phyloP scores from a whole-genome alignment of 2,329 filamentous ascomycete genomes.

The Aspergillus luchuensis region DNA sequence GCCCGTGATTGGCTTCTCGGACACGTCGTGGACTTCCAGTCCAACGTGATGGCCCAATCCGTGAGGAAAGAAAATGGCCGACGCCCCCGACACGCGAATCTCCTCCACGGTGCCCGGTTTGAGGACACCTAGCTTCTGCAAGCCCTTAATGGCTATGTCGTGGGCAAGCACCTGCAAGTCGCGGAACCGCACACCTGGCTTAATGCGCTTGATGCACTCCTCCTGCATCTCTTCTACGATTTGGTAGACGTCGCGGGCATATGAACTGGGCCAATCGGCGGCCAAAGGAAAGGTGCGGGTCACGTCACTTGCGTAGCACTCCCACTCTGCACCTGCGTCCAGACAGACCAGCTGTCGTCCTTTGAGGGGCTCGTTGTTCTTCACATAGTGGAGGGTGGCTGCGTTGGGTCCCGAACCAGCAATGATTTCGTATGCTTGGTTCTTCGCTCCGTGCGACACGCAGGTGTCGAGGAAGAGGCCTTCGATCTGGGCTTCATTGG shows the following conservation, averaged over 20 bases:
- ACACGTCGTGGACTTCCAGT: slow-evolving; percentile 49
- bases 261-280: slow-evolving; percentile 61
- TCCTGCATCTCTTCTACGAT: slow-evolving; percentile 86
- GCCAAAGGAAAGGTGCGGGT: slow-evolving; percentile 85
- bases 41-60: slow-evolving; percentile 62
- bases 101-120: slow-evolving; percentile 61
- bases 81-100: slow-evolving; percentile 40
- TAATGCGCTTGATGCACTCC: slow-evolving; percentile 71
- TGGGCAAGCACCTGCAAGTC: slow-evolving; percentile 80
- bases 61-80: slow-evolving; percentile 46
- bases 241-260: slow-evolving; percentile 75
- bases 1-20: slow-evolving; percentile 39
- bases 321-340: slow-evolving; percentile 78
- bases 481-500: slow-evolving; percentile 81
- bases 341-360: slow-evolving; percentile 78
- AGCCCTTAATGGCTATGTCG: slow-evolving; percentile 75
- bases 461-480: slow-evolving; percentile 77
- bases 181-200: slow-evolving; percentile 76
- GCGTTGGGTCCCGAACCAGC: slow-evolving; percentile 78
- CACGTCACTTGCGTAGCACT: slow-evolving; percentile 72
- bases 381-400: slow-evolving; percentile 84
- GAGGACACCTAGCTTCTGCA: slow-evolving; percentile 75
- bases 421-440: slow-evolving; percentile 87
- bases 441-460: slow-evolving; percentile 71
- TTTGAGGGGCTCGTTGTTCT: slow-evolving; percentile 69